These are phyloP conservation scores for Sporothrix humicola DNA, from an alignment of 2,329 filamentous ascomycete genomes.

Conservation along the genomic window DNA sequence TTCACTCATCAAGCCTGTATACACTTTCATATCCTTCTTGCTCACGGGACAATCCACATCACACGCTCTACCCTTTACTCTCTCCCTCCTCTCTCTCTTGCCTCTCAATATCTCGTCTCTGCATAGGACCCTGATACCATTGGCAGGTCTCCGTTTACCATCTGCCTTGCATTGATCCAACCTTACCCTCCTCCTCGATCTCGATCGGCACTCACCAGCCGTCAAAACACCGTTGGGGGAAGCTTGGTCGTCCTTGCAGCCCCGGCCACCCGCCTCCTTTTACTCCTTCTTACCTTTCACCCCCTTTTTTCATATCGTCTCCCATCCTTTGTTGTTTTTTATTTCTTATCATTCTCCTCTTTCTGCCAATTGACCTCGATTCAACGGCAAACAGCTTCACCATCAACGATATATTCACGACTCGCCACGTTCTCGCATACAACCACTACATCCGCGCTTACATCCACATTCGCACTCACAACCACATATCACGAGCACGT, in stretches of 20 bases:
- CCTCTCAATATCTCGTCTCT: conserved; percentile 9
- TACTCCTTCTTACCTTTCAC: neutral
- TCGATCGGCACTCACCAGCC: conserved; percentile 15
- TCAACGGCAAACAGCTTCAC: neutral
- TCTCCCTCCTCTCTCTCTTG: neutral
- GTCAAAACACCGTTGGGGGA: conserved; percentile 7
- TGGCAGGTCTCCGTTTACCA: neutral
- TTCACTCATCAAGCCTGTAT: neutral
- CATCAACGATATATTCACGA: neutral
- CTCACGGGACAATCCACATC: neutral
- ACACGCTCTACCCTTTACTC: neutral
- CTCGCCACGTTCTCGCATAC: neutral
- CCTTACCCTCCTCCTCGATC: conserved; percentile 18
- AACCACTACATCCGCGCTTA: neutral
- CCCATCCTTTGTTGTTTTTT: neutral
- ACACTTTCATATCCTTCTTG: neutral
- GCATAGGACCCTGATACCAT: conserved; percentile 15
- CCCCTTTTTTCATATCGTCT: conserved; percentile 2
- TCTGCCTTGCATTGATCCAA: conserved; percentile 31
- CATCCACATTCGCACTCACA: neutral
- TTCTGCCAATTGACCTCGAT: neutral
- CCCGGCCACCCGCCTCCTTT: conserved; percentile 2
- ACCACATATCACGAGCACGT: neutral
- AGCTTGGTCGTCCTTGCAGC: conserved; percentile 2
- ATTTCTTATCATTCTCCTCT: neutral